phyloP scores from a whole-genome alignment of 495 filamentous ascomycete genomes.

The Penicillium lividum region DNA sequence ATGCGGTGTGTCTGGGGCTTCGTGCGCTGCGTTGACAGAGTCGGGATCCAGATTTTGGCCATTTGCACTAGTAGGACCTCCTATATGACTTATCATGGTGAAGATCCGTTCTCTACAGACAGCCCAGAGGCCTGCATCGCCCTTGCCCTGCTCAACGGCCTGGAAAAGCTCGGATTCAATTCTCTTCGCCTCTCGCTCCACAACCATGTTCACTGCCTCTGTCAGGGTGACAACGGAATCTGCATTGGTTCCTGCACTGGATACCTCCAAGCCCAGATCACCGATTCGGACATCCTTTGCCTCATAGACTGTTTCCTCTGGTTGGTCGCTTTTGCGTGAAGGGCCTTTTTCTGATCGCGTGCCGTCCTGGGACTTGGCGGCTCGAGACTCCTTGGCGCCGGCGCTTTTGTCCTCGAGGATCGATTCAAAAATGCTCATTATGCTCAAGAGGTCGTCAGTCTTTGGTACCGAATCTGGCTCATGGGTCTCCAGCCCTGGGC shows the following conservation, averaged over 20 bases:
- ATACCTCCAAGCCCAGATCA: not conserved
- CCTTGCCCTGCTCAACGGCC: slow-evolving; percentile 44
- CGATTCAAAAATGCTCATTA: slow-evolving; percentile 1
- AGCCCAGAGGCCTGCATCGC: slow-evolving; percentile 71
- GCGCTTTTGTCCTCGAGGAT: not conserved
- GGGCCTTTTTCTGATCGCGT: not conserved
- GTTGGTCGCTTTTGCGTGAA: not conserved
- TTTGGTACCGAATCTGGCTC: not conserved
- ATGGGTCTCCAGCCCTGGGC: slow-evolving; percentile 10
- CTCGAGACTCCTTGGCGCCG: not conserved
- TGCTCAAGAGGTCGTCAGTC: slow-evolving; percentile 9
- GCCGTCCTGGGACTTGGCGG: not conserved
- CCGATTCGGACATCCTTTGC: not conserved
- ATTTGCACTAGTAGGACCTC: not conserved
- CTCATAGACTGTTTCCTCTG: not conserved
- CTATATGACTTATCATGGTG: slow-evolving; percentile 53
- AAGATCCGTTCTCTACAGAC: slow-evolving; percentile 71
- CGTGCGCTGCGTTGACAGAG: not conserved
- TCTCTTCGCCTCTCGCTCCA: slow-evolving; percentile 30
- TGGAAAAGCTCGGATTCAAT: slow-evolving; percentile 29
- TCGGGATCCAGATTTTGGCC: not conserved
- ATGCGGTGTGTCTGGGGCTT: not conserved
- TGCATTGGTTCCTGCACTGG: not conserved
- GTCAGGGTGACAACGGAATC: slow-evolving; percentile 20
- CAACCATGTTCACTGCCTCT: slow-evolving; percentile 30